A percentile compares a stretch with the other conserved stretches of the same genome.
Evolutionary conservation across 345 rosid genomes (phyloP).

Genomic region (Euphorbia lathyris): DNA sequence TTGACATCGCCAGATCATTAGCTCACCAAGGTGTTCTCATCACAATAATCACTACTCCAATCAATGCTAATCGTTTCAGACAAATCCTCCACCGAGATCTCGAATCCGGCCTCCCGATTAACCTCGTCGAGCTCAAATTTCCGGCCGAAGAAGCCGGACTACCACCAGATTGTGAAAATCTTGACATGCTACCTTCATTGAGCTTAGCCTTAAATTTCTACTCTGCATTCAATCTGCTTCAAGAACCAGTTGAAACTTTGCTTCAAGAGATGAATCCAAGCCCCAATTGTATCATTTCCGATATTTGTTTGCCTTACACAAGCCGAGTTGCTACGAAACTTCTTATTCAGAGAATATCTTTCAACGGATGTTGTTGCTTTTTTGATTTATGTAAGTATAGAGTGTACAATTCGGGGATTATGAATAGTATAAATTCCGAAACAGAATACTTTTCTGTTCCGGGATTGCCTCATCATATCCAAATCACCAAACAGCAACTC

Average conservation of each 20-base stretch:
- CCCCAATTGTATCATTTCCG: slow-evolving; percentile 38
- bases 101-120: slow-evolving; percentile 21
- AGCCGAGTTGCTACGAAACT: slow-evolving; percentile 16
- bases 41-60: slow-evolving; percentile 31
- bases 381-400: not conserved
- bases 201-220: slow-evolving; percentile 14
- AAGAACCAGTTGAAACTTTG: slow-evolving; percentile 17
- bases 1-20: slow-evolving; percentile 23
- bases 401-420: not conserved
- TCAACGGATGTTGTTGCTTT: slow-evolving; percentile 23
- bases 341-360: slow-evolving; percentile 24
- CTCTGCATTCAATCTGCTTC: slow-evolving; percentile 10
- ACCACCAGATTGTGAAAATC: slow-evolving; percentile 13
- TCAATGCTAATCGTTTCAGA: slow-evolving; percentile 25
- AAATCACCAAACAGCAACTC: not conserved
- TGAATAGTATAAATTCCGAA: not conserved
- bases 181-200: slow-evolving; percentile 16
- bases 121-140: slow-evolving; percentile 2
- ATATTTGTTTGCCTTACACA: slow-evolving; percentile 26
- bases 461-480: slow-evolving; percentile 12
- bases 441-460: slow-evolving; percentile 5
- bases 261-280: slow-evolving; percentile 17
- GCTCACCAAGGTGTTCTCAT: slow-evolving; percentile 2
- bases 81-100: slow-evolving; percentile 14
- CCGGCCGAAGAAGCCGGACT: slow-evolving; percentile 16